phyloP scores from a whole-genome alignment of 2,329 filamentous ascomycete species.

The Colletotrichum viniferum region DNA sequence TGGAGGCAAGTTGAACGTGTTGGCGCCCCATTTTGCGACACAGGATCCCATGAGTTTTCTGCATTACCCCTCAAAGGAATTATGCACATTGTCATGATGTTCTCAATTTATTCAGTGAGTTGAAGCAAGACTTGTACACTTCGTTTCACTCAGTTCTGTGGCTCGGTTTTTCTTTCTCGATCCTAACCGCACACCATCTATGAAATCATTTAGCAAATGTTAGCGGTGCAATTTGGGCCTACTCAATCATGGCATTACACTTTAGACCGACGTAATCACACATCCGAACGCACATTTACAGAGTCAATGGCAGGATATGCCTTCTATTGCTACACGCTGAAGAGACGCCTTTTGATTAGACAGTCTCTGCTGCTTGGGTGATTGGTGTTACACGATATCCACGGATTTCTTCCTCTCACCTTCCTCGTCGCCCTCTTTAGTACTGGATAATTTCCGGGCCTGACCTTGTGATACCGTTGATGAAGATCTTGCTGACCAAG shows the following conservation, averaged over 20 bases:
- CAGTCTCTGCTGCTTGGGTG: slow-evolving; percentile 4
- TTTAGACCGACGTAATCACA: not conserved
- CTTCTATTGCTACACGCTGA: slow-evolving; percentile 20
- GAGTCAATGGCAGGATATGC: slow-evolving; percentile 12
- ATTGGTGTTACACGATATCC: slow-evolving; percentile 19
- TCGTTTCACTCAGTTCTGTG: not conserved
- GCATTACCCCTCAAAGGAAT: not conserved
- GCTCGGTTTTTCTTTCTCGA: not conserved
- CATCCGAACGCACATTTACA: not conserved
- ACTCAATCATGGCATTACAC: not conserved
- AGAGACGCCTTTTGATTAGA: slow-evolving; percentile 12
- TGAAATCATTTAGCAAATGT: not conserved
- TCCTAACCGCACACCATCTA: not conserved
- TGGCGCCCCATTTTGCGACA: not conserved
- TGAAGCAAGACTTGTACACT: not conserved
- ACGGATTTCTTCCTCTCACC: not conserved
- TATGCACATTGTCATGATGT: not conserved
- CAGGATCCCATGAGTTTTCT: not conserved
- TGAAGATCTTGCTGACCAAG: slow-evolving; percentile 52
- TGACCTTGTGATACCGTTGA: slow-evolving; percentile 42
- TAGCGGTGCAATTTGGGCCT: not conserved
- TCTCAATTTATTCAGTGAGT: not conserved
- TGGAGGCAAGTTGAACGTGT: slow-evolving; percentile 14
- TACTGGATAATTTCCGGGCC: slow-evolving; percentile 41
- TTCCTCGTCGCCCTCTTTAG: not conserved